A percentile compares a stretch with the other conserved stretches of the same genome.
Conservation (phyloP, 208 protist species). For the Leishmania braziliensis region DNA sequence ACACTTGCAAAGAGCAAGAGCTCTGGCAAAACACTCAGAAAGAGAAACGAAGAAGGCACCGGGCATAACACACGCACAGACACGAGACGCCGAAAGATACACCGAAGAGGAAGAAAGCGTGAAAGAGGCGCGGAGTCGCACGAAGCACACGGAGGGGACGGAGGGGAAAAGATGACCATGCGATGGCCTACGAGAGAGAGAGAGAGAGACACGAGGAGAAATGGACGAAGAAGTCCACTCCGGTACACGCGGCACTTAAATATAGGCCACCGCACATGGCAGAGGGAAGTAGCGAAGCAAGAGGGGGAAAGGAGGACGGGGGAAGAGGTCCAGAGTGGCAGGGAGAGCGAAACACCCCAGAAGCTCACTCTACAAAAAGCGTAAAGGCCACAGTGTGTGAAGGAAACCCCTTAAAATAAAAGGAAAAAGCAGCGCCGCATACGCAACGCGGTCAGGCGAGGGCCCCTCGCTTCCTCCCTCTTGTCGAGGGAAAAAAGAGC, state of each 20-base stretch:
- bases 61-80: background rate
- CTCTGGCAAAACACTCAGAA: background rate
- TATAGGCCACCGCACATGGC: background rate
- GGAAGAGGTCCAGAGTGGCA: background rate
- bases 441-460: background rate
- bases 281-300: background rate
- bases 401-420: background rate
- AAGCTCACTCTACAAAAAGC: background rate
- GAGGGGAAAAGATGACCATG: no score
- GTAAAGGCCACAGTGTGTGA: background rate
- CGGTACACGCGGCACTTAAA: background rate
- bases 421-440: background rate
- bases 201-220: background rate
- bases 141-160: no score
- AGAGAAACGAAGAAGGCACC: background rate
- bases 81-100: background rate
- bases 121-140: no score
- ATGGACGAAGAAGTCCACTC: background rate
- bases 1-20: background rate
- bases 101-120: background rate
- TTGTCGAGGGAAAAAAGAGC: background rate
- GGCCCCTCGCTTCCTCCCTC: background rate
- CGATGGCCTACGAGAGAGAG: no score
- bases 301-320: background rate
- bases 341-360: background rate